These are phyloP conservation scores for Penicillium concentricum DNA, from an alignment of 2,329 filamentous ascomycete species.

Conservation along the genomic window DNA sequence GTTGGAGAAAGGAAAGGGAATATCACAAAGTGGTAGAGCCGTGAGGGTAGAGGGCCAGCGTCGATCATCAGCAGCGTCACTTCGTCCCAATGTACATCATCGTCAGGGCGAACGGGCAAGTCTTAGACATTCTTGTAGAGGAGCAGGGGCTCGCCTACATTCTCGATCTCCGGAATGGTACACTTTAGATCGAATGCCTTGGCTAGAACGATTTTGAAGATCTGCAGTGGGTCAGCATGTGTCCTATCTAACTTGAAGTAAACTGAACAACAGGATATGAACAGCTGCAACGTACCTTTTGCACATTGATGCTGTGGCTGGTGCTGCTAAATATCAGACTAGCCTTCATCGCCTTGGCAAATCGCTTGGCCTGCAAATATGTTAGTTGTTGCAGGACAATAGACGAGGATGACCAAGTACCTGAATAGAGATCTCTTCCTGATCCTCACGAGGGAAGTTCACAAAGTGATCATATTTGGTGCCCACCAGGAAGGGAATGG, in stretches of 20 bases:
- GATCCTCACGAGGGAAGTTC: constrained; percentile 94
- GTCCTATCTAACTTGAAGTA: background rate
- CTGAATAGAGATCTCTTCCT: constrained; percentile 97
- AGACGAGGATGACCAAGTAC: constrained; percentile 47
- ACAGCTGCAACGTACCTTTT: constrained; percentile 67
- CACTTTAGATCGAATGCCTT: constrained; percentile 99
- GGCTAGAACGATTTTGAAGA: constrained; percentile 98
- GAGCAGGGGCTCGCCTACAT: constrained; percentile 90
- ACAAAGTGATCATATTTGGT: constrained; percentile 99
- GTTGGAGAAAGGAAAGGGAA: constrained; percentile 11
- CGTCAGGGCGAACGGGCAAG: constrained; percentile 18
- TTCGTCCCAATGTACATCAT: constrained; percentile 39
- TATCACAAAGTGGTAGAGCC: constrained; percentile 18
- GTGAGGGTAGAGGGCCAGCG: constrained; percentile 18
- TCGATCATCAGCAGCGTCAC: constrained; percentile 36
- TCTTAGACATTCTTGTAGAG: constrained; percentile 68
- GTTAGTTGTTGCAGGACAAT: constrained; percentile 22
- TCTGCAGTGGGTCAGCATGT: constrained; percentile 56
- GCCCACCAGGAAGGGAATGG: constrained; percentile 95
- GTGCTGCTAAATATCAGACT: constrained; percentile 98
- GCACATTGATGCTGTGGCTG: constrained; percentile 98
- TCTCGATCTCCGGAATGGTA: constrained; percentile 98
- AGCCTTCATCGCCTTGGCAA: constrained; percentile 97
- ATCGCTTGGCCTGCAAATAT: constrained; percentile 72
- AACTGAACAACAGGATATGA: background rate